phyloP scores from a whole-genome alignment of 805 yeast species.

The Torulaspora indica region DNA sequence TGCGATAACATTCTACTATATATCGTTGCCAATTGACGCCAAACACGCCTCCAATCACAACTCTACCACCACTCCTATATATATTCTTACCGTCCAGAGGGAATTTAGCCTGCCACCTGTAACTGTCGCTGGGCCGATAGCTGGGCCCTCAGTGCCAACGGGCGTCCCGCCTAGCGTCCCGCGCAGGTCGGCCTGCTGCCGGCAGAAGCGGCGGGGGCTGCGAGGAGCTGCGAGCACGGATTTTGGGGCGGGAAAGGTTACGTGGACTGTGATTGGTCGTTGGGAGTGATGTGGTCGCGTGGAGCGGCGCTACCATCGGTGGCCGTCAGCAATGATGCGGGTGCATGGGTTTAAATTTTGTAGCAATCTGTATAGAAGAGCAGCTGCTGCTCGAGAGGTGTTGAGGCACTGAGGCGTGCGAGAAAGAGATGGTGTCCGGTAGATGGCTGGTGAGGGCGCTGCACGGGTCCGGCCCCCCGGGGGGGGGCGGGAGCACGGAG shows the following conservation, averaged over 20 bases:
- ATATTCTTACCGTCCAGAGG: background rate
- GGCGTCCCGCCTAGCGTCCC: too few species aligned
- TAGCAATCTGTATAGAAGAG: too few species aligned
- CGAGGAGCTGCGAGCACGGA: background rate
- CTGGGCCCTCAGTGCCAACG: background rate
- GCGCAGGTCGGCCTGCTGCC: background rate
- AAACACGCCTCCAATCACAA: too few species aligned
- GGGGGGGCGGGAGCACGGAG: background rate
- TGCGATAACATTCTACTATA: slow-evolving; percentile 12
- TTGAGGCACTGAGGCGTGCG: background rate
- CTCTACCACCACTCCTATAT: background rate
- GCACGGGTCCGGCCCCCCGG: background rate
- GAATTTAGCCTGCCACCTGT: background rate
- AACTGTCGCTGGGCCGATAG: background rate
- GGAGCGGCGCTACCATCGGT: slow-evolving; percentile 2
- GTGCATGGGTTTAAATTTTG: background rate
- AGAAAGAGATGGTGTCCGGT: background rate
- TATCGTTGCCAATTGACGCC: background rate
- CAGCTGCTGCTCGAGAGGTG: background rate
- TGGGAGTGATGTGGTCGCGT: background rate
- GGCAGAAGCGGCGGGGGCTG: background rate
- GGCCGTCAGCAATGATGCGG: too few species aligned
- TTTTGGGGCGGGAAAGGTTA: background rate
- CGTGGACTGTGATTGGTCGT: slow-evolving; percentile 3
- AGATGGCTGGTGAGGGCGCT: background rate